These are phyloP conservation scores for Linum usitatissimum DNA, from an alignment of 345 rosid species.

Conservation along the genomic window DNA sequence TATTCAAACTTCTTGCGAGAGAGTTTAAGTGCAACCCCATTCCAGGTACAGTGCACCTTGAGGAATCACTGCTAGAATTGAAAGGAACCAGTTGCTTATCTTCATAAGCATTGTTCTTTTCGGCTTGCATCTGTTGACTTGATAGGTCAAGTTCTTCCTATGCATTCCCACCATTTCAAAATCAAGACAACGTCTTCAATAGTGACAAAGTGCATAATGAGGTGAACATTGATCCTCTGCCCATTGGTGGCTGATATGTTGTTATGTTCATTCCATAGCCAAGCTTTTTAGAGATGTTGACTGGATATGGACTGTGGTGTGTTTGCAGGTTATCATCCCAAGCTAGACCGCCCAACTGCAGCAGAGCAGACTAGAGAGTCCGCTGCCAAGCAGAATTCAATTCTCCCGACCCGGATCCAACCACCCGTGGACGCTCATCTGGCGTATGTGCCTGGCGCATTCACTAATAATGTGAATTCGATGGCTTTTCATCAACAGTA, in stretches of 20 bases:
- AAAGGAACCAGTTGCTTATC: conserved; percentile 29
- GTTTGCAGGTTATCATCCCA: too few species aligned
- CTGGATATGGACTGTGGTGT: conserved; percentile 7
- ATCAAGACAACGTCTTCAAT: conserved; percentile 84
- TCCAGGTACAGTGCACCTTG: conserved; percentile 56
- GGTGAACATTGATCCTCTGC: conserved; percentile 6
- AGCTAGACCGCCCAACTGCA: too few species aligned
- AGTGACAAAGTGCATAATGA: conserved; percentile 21
- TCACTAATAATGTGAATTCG: too few species aligned
- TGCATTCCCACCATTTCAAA: conserved; percentile 56
- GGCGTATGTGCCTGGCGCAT: too few species aligned
- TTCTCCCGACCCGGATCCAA: too few species aligned
- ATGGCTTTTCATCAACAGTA: too few species aligned
- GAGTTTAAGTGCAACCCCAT: conserved; percentile 94
- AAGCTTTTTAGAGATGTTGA: neutral
- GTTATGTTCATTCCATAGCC: neutral
- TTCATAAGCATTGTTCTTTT: conserved; percentile 18
- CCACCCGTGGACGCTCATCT: too few species aligned
- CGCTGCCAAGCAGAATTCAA: too few species aligned
- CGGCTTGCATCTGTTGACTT: conserved; percentile 16
- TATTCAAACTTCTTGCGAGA: conserved; percentile 44
- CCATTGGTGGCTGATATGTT: neutral
- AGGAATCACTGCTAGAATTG: conserved; percentile 38
- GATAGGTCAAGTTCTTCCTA: conserved; percentile 35
- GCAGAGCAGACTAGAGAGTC: too few species aligned